Evolutionary conservation across 2,329 filamentous ascomycete species (phyloP).

Genomic region (Knufia fluminis): DNA sequence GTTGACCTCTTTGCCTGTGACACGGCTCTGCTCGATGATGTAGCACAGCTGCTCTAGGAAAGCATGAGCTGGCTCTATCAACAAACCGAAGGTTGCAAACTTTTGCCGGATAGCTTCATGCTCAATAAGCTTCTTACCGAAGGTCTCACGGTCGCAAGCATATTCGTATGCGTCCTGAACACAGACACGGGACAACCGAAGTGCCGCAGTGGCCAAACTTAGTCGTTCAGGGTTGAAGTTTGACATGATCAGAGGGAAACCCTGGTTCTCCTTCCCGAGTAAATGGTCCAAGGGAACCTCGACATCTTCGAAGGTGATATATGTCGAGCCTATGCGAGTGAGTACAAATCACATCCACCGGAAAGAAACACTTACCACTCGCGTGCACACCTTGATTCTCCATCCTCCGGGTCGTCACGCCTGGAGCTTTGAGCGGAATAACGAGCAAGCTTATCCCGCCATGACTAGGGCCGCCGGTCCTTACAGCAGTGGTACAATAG

Average conservation of each 20-base stretch:
- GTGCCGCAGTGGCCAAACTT: slow-evolving; percentile 55
- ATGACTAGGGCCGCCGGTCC: slow-evolving; percentile 59
- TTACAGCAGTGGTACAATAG: slow-evolving; percentile 60
- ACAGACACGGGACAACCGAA: slow-evolving; percentile 54
- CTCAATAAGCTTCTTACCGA: slow-evolving; percentile 60
- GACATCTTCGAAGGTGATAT: slow-evolving; percentile 69
- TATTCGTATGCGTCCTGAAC: slow-evolving; percentile 54
- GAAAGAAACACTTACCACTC: slow-evolving; percentile 39
- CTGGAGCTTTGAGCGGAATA: slow-evolving; percentile 57
- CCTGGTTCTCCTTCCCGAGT: slow-evolving; percentile 58
- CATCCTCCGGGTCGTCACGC: slow-evolving; percentile 59
- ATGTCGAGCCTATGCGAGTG: slow-evolving; percentile 59
- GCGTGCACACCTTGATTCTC: slow-evolving; percentile 61
- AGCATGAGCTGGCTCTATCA: slow-evolving; percentile 61
- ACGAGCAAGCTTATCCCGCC: slow-evolving; percentile 61
- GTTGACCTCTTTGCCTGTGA: slow-evolving; percentile 36
- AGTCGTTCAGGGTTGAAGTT: slow-evolving; percentile 75
- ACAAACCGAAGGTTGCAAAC: slow-evolving; percentile 58
- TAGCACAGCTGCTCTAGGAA: slow-evolving; percentile 44
- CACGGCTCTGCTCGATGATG: slow-evolving; percentile 47
- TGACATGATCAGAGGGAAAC: slow-evolving; percentile 66
- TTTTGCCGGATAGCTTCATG: slow-evolving; percentile 65
- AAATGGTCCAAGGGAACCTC: slow-evolving; percentile 61
- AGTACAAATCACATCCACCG: slow-evolving; percentile 40
- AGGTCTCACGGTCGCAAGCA: slow-evolving; percentile 58